Evolutionary conservation across 305 asterid genomes (phyloP).

Genomic region (Fraxinus nigra): DNA sequence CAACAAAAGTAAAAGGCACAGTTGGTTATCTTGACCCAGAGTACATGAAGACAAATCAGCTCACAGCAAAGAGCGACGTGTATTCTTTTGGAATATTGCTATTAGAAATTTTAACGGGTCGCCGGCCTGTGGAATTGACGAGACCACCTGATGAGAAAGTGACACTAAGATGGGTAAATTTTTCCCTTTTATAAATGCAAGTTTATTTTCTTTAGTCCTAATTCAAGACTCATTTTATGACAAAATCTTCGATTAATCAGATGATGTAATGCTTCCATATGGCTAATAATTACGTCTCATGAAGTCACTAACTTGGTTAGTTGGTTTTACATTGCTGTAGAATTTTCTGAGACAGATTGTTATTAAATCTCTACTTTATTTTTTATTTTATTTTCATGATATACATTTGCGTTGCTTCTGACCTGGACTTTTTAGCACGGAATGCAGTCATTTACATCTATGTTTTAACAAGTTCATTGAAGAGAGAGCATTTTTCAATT

Average conservation of each 20-base stretch:
- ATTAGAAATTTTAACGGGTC: constrained; percentile 76
- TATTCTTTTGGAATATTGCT: constrained; percentile 87
- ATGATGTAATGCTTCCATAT: not conserved
- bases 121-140: constrained; percentile 86
- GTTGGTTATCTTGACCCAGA: constrained; percentile 96
- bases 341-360: not conserved
- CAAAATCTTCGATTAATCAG: not conserved
- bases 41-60: constrained; percentile 87
- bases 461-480: not conserved
- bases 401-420: not conserved
- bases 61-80: constrained; percentile 90
- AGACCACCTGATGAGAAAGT: constrained; percentile 66
- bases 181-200: not conserved
- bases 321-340: not conserved
- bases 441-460: not conserved
- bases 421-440: not conserved
- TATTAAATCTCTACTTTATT: not conserved
- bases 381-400: not conserved
- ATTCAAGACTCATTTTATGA: not conserved
- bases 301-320: not conserved
- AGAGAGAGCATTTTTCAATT: not conserved
- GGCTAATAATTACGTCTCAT: not conserved
- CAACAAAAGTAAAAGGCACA: constrained; percentile 92
- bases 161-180: constrained; percentile 80
- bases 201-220: not conserved